phyloP scores from a whole-genome alignment of 2,329 filamentous ascomycete species.

The Fusarium sp. region DNA sequence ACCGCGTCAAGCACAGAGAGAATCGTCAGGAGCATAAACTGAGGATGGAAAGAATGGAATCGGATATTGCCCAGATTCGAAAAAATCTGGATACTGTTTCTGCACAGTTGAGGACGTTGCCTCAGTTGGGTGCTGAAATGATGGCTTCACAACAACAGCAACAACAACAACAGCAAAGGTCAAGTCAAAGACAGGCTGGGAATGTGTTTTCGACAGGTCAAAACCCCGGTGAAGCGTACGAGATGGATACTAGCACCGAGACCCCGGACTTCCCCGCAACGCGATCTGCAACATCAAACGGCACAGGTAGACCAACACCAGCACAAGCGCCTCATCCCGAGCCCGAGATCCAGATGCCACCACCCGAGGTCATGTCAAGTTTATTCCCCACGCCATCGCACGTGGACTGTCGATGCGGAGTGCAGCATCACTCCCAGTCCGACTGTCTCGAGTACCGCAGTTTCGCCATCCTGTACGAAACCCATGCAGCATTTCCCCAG shows the following conservation, averaged over 20 bases:
- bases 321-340: slow-evolving; percentile 7
- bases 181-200: slow-evolving; percentile 7
- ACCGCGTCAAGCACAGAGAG: slow-evolving; percentile 43
- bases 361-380: slow-evolving; percentile 20
- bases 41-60: slow-evolving; percentile 44
- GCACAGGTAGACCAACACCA: neutral
- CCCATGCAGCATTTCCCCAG: slow-evolving; percentile 38
- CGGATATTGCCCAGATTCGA: slow-evolving; percentile 40
- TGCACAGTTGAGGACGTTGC: slow-evolving; percentile 28
- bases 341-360: slow-evolving; percentile 4
- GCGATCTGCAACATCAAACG: slow-evolving; percentile 2
- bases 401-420: slow-evolving; percentile 44
- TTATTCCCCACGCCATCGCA: slow-evolving; percentile 25
- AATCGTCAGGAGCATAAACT: slow-evolving; percentile 44
- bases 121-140: slow-evolving; percentile 20
- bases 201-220: neutral
- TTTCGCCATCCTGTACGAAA: slow-evolving; percentile 43
- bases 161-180: neutral
- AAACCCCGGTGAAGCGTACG: slow-evolving; percentile 18
- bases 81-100: slow-evolving; percentile 37
- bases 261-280: slow-evolving; percentile 20
- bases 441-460: slow-evolving; percentile 43
- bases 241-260: slow-evolving; percentile 1
- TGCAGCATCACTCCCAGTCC: slow-evolving; percentile 37
- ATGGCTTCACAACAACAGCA: slow-evolving; percentile 29